Conservation (phyloP, 148 eudicot species). For the Persicaria tinctoria region DNA sequence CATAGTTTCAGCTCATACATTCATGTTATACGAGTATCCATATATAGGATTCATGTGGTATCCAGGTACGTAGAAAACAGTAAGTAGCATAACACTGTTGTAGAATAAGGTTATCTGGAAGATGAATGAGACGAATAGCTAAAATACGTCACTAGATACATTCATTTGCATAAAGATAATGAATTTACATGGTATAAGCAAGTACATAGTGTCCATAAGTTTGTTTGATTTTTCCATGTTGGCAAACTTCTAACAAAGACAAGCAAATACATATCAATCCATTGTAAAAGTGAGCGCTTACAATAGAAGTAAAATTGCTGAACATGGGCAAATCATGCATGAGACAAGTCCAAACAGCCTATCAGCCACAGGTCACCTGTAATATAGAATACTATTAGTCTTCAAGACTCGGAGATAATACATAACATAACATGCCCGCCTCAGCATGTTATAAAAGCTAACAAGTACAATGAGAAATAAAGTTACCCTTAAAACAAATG, state of each 20-base stretch:
- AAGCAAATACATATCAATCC: not conserved
- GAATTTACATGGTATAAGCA: not conserved
- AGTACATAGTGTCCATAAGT: not conserved
- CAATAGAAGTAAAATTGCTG: conserved; percentile 52
- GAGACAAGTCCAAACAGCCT: conserved; percentile 70
- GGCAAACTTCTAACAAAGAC: not conserved
- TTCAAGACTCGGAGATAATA: not conserved
- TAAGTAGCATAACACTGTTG: not conserved
- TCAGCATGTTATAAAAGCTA: not conserved
- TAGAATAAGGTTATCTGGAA: not conserved
- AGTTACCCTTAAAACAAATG: not conserved
- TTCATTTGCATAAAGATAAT: not conserved
- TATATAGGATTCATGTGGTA: not conserved
- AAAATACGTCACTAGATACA: not conserved
- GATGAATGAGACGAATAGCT: not conserved
- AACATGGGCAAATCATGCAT: conserved; percentile 64
- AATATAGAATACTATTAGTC: not conserved
- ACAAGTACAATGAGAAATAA: not conserved
- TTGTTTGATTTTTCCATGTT: not conserved
- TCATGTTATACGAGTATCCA: not conserved
- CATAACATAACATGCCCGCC: not conserved
- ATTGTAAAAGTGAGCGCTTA: conserved; percentile 36
- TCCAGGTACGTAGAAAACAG: not conserved
- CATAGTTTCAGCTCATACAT: not conserved
- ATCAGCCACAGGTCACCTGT: conserved; percentile 70